Evolutionary conservation across 2,329 filamentous ascomycete genomes (phyloP), one percentile per base, ranked within the genome.

Genomic region (Xylariales sp.): DNA sequence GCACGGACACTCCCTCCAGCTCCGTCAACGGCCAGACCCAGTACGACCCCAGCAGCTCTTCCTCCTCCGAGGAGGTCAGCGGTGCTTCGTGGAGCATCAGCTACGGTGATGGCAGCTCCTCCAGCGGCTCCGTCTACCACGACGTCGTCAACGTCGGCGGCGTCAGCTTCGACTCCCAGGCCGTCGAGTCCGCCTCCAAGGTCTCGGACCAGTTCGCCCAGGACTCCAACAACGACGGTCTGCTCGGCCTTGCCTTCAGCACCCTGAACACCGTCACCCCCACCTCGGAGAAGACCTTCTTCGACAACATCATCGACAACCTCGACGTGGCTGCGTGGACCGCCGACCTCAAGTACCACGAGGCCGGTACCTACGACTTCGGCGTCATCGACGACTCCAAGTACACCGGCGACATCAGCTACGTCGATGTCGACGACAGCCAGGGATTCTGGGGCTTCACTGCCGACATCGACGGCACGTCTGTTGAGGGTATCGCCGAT

Each of bases 401-500:
- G 60, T 77, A 77, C 73, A 76, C 71, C 1, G 78, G 78, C 30
- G 64, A 72, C 23, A 76, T 81, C 58, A 68, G 71, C 69, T 80
- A 80, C 73, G 75, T 75, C 14, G 45, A 73, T 14, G 75, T 80
- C 1, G 74, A 78, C 65, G 68, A 58, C 67, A 76, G 74, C 68
- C 58, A 76, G 4, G 78, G 79, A 14, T 81, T 76, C 74, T 81
- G 80, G 79, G 64, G 64, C 54, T 80, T 80, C 67, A 72, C 69
- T 12, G 79, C 77, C 65, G 67, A 71, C 57, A 70, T 74, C 67
- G 66, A 69, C 67, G 71, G 63, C 16, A 61, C 72, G 30, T 50
- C 68, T 14, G 69, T 80, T 55, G 74, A 69, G 9, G 84, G 84
- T 23, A 88, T 89, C 67, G 84, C 84, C 32, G 87, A 90, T 78